Base-by-base conservation (phyloP, 805 yeast genomes). In the Candida endomychidarum region DNA sequence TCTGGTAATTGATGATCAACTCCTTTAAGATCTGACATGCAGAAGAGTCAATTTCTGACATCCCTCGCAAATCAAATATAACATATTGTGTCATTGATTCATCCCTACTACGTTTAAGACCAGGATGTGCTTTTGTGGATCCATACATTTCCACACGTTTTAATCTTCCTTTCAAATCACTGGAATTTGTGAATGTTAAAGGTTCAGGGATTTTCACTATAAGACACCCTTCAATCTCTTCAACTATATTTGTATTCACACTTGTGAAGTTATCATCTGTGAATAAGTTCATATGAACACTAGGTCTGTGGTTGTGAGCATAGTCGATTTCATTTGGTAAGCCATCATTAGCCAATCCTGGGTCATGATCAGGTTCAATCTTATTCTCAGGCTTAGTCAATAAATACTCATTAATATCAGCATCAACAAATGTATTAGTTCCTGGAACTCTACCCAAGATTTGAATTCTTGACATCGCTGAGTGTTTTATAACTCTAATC, bases 401-500 rank as follows among this genome's bases (percentile, higher is more conserved):
- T 27, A 49, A 45, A 17, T 32, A 43, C 18, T 39, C 40, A 30
- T 42, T 36, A 49, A 52, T 53, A 42, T 69, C 75, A 3, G 75
- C 73, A 52, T 69, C 65, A 19, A 67, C 53, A 43, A 69, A 69
- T 1, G 57, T 56, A 43, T 67, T 67, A 1, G 74, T 57, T 3
- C 70, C 70, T 22, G 61, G 72, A 20, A 63, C 54, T 30, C 76
- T 55, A 1, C 75, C 77, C 40, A 72, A 51, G 40, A 72, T 67
- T 37, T 70, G 74, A 46, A 72, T 71, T 25, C 72, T 53, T 6
- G 75, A 70, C 33, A 58, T 52, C 0, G 75, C 61, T 10, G 74
- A 65, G 46, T 67, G 61, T 40, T 61, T 62, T 23, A 72, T 60
- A 4, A 91, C 90, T 41, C 95, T 68, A 23, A 90, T 69, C 14